A percentile compares a stretch with the other conserved stretches of the same genome.
These are phyloP conservation scores for Solanum pinnatisectum DNA, from an alignment of 257 asterid genomes.

Conservation along the genomic window DNA sequence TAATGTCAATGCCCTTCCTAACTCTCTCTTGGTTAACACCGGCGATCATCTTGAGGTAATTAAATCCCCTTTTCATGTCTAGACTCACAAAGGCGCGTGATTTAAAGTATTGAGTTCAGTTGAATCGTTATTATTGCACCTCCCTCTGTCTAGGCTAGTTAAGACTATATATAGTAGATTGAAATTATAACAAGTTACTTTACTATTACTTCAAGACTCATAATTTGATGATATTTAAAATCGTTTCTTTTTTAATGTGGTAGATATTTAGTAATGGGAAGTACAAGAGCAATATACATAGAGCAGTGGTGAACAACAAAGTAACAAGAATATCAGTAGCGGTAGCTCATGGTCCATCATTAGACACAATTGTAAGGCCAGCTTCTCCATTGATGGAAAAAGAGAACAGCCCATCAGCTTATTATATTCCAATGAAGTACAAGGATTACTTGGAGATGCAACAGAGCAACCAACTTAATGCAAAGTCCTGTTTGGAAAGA, in stretches of 20 bases:
- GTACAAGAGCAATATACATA: conserved; percentile 70
- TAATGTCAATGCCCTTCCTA: conserved; percentile 18
- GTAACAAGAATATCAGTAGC: conserved; percentile 66
- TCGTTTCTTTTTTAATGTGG: neutral
- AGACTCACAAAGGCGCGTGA: neutral
- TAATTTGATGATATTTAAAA: neutral
- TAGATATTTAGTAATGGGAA: conserved; percentile 81
- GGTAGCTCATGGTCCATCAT: conserved; percentile 57
- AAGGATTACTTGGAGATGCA: conserved; percentile 44
- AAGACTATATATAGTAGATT: neutral
- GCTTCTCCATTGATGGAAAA: conserved; percentile 19
- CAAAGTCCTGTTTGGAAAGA: conserved; percentile 39
- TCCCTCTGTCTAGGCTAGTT: neutral
- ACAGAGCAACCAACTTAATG: conserved; percentile 44
- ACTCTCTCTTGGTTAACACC: conserved; percentile 27
- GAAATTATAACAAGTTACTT: neutral
- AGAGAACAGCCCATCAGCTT: conserved; percentile 11
- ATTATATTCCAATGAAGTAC: conserved; percentile 49
- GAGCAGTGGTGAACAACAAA: conserved; percentile 51
- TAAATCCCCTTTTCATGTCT: neutral
- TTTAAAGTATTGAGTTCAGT: neutral
- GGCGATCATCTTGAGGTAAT: conserved; percentile 73
- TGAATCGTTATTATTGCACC: neutral
- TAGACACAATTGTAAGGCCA: conserved; percentile 40
- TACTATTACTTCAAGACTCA: too few relatives aligned